Conservation (phyloP, 139 green algal genomes). For the Asterochloris erici region DNA sequence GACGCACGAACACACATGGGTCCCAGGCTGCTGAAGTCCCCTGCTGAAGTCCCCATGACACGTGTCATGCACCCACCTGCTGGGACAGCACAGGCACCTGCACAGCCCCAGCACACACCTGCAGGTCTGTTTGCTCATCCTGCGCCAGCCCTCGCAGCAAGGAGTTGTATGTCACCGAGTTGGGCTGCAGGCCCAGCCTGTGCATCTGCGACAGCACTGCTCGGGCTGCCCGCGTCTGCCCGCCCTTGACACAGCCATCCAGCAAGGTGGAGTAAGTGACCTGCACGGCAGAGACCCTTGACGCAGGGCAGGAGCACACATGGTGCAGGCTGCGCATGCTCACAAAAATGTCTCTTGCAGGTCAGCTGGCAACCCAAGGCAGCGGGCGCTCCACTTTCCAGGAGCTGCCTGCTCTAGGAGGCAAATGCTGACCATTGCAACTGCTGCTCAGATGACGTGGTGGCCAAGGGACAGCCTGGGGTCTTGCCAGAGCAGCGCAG, state of each 20-base stretch:
- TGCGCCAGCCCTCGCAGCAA: constrained; percentile 24
- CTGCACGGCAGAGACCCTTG: constrained; percentile 44
- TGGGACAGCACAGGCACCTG: too few species aligned
- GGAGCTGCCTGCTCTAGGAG: too few species aligned
- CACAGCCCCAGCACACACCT: background rate
- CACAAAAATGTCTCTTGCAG: too few species aligned
- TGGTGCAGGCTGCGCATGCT: too few species aligned
- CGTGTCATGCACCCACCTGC: background rate
- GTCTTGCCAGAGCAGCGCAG: too few species aligned
- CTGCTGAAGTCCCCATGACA: background rate
- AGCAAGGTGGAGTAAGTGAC: constrained; percentile 44
- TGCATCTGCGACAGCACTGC: constrained; percentile 37
- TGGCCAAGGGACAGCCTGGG: too few species aligned
- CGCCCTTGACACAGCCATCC: constrained; percentile 35
- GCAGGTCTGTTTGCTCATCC: background rate
- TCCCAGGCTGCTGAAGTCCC: background rate
- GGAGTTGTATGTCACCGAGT: constrained; percentile 31
- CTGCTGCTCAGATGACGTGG: too few species aligned
- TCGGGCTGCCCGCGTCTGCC: constrained; percentile 16
- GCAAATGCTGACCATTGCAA: too few species aligned
- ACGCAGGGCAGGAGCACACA: constrained; percentile 18
- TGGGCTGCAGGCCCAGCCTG: constrained; percentile 19
- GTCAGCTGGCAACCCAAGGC: too few species aligned
- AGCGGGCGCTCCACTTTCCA: too few species aligned
- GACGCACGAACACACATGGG: background rate